Evolutionary conservation across 371 early-diverging fungal genomes (phyloP).

Genomic region (Sporodiniella umbellata): DNA sequence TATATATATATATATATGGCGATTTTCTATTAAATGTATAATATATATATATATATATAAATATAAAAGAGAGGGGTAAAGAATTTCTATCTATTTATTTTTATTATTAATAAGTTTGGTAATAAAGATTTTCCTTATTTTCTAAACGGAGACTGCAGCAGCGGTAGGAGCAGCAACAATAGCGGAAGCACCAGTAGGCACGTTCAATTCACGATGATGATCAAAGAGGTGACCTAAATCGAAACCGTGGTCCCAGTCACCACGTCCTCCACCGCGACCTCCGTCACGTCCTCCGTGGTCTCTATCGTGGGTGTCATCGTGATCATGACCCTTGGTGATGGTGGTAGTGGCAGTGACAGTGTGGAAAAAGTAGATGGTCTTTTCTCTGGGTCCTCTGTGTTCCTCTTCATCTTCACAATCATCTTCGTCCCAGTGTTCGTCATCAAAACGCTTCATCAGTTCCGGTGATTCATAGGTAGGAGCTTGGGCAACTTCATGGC

Average conservation of each 20-base stretch:
- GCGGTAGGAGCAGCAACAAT: background rate
- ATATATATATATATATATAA: too few species aligned
- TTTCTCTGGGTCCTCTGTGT: background rate
- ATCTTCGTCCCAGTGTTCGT: background rate
- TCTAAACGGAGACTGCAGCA: background rate
- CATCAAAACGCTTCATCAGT: background rate
- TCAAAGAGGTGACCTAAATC: background rate
- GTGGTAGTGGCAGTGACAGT: background rate
- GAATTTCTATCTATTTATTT: too few species aligned
- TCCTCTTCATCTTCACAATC: background rate
- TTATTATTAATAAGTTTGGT: background rate
- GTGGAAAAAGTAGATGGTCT: background rate
- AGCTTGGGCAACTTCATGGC: background rate
- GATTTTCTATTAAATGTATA: too few species aligned
- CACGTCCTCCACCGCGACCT: background rate
- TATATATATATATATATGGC: too few species aligned
- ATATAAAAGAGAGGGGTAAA: too few species aligned
- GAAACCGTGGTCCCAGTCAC: background rate
- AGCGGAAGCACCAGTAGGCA: background rate
- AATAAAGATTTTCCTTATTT: background rate
- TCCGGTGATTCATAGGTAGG: background rate
- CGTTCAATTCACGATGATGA: background rate
- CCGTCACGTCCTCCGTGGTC: background rate
- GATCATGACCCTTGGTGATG: background rate
- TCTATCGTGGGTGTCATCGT: background rate